Evolutionary conservation across 2,329 filamentous ascomycete genomes (phyloP), one percentile per base, ranked within the genome.

Genomic region (Plenodomus lindquistii): DNA sequence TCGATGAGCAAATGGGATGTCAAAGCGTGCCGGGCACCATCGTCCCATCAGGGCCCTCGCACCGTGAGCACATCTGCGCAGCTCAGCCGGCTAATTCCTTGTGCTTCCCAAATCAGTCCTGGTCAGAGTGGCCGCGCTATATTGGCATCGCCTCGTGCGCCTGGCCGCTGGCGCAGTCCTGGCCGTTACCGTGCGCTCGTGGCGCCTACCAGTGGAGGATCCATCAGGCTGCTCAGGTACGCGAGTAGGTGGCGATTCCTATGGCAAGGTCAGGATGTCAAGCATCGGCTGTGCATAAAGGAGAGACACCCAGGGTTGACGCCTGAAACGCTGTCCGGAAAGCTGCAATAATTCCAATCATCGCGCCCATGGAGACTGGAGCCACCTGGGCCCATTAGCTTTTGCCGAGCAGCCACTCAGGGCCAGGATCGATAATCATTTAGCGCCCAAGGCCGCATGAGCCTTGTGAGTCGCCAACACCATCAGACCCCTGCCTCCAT

Each of bases 301-400:
- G 62, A 62, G 63, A 57, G 40, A 50, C 56, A 55, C 45, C 56
- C 57, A 55, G 48, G 54, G 48, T 51, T 57, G 50, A 49, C 58
- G 57, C 57, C 67, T 67, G 65, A 65, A 69, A 71, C 68, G 54
- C 54, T 66, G 9, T 70, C 57, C 50, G 62, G 63, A 69, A 59
- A 62, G 49, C 51, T 61, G 62, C 58, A 52, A 63, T 57, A 57
- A 58, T 58, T 49, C 62, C 58, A 52, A 63, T 57, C 57, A 58
- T 59, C 49, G 57, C 60, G 61, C 63, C 65, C 65, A 54, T 51
- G 52, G 49, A 55, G 42, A 53, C 50, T 54, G 53, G 60, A 66
- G 60, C 66, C 63, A 67, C 62, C 59, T 59, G 59, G 55, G 59
- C 58, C 45, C 57, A 57, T 67, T 67, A 66, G 66, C 60, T 66